phyloP scores from a whole-genome alignment of 2,329 filamentous ascomycete genomes.

The Sordariomycetes sp. region DNA sequence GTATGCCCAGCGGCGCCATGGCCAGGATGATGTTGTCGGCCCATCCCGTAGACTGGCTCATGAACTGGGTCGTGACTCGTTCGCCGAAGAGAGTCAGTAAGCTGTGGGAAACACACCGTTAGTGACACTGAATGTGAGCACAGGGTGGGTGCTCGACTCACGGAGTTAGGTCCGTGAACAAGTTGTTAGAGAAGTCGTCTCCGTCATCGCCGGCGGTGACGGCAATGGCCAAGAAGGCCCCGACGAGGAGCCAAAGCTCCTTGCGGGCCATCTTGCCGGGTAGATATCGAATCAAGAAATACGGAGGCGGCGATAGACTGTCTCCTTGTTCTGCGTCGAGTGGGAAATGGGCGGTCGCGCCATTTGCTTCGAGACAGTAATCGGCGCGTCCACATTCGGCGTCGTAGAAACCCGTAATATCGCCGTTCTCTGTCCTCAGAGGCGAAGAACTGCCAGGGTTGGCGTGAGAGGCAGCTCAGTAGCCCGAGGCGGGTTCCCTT shows the following conservation, averaged over 20 bases:
- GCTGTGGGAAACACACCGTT: background rate
- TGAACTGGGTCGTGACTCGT: slow-evolving; percentile 33
- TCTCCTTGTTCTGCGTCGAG: too few relatives aligned
- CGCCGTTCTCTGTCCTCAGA: too few relatives aligned
- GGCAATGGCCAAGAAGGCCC: background rate
- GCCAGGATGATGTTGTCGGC: slow-evolving; percentile 17
- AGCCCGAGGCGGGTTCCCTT: too few relatives aligned
- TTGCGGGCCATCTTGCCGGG: background rate
- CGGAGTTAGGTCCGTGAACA: slow-evolving; percentile 10
- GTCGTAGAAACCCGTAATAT: too few relatives aligned
- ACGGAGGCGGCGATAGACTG: too few relatives aligned
- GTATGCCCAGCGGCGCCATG: slow-evolving; percentile 24
- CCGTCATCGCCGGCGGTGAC: slow-evolving; percentile 8
- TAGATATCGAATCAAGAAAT: too few relatives aligned
- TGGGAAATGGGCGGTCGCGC: too few relatives aligned
- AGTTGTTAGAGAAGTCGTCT: slow-evolving; percentile 12
- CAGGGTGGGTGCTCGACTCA: background rate
- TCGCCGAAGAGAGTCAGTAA: slow-evolving; percentile 27
- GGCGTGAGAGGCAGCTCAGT: too few relatives aligned
- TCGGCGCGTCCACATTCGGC: too few relatives aligned
- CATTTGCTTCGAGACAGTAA: too few relatives aligned
- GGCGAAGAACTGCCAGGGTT: too few relatives aligned
- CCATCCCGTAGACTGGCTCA: slow-evolving; percentile 21
- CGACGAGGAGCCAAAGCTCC: background rate
- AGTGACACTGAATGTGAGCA: background rate